Evolutionary conservation across 805 yeast genomes (phyloP).

Genomic region (Hemisphaericaspora nanyangensis): DNA sequence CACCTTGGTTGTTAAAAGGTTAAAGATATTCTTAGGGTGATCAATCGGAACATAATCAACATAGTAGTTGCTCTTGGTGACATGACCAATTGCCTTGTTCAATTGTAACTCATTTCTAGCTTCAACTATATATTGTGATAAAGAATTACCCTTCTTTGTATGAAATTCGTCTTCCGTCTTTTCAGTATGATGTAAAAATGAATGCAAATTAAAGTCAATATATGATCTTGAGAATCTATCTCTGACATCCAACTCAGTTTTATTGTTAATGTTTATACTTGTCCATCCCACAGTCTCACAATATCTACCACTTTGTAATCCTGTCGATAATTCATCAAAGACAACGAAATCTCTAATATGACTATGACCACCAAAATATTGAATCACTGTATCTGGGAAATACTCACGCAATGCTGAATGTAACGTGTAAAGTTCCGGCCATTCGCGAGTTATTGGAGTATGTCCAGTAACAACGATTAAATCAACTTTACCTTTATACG

Average conservation of each 20-base stretch:
- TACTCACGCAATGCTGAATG: constrained; percentile 49
- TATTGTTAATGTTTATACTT: constrained; percentile 43
- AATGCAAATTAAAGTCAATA: constrained; percentile 74
- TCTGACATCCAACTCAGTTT: constrained; percentile 10
- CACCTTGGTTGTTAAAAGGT: constrained; percentile 54
- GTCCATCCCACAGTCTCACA: constrained; percentile 93
- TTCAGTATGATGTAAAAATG: constrained; percentile 62
- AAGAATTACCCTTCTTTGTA: constrained; percentile 51
- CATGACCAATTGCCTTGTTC: constrained; percentile 56
- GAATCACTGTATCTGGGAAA: constrained; percentile 65
- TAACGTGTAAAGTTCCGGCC: constrained; percentile 49
- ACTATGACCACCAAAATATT: constrained; percentile 92
- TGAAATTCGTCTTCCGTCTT: constrained; percentile 30
- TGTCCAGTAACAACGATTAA: constrained; percentile 73
- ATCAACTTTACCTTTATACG: constrained; percentile 46
- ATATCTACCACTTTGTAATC: constrained; percentile 88
- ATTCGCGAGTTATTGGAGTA: constrained; percentile 54
- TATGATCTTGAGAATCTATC: constrained; percentile 54
- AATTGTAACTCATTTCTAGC: constrained; percentile 50
- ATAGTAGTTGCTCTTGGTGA: constrained; percentile 57
- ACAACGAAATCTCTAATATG: constrained; percentile 82
- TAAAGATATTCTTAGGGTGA: constrained; percentile 49
- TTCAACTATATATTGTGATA: constrained; percentile 42
- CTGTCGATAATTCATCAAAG: constrained; percentile 65
- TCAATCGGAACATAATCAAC: constrained; percentile 61